Evolutionary conservation across 495 filamentous ascomycete species (phyloP), one percentile per base, ranked within the genome.

Genomic region (Platismatia glauca): DNA sequence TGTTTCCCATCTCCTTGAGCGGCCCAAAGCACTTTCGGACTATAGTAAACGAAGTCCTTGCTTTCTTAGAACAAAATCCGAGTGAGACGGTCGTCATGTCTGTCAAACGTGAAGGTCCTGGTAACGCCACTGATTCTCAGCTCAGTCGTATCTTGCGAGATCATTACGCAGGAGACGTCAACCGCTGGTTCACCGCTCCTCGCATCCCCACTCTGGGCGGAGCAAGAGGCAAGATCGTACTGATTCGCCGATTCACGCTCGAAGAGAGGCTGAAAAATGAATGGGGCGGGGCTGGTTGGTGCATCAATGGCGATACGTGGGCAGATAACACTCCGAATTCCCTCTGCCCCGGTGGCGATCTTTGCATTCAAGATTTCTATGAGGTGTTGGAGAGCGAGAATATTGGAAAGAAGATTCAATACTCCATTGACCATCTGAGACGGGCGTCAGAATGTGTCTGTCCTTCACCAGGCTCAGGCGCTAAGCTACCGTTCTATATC

Each of bases 341-440:
- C 18, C 78, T 75, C 15, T 87, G 87, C 52, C 83, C 86, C 15
- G 86, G 84, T 69, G 91, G 88, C 7, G 80, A 85, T 66, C 82
- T 96, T 34, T 85, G 90, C 59, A 86, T 98, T 43, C 94, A 98
- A 76, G 94, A 98, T 73, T 97, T 91, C 72, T 97, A 93, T 78
- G 93, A 95, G 69, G 86, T 98, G 22, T 73, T 86, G 44, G 83
- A 91, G 69, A 83, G 80, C 9, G 74, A 81, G 62, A 89, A 87
- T 63, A 91, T 98, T 61, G 78, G 84, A 55, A 83, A 84, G 72
- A 98, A 98, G 79, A 86, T 96, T 58, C 69, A 78, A 50, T 84
- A 86, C 65, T 84, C 85, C 44, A 81, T 78, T 55, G 84, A 86
- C 29, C 90, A 95, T 64, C 82, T 96, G 34, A 81, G 85, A 70